Percentiles rank a stretch among this genome's conserved stretches.
These are phyloP conservation scores for Lasiosphaeris hirsuta DNA, from an alignment of 495 filamentous ascomycete species.

Conservation along the genomic window DNA sequence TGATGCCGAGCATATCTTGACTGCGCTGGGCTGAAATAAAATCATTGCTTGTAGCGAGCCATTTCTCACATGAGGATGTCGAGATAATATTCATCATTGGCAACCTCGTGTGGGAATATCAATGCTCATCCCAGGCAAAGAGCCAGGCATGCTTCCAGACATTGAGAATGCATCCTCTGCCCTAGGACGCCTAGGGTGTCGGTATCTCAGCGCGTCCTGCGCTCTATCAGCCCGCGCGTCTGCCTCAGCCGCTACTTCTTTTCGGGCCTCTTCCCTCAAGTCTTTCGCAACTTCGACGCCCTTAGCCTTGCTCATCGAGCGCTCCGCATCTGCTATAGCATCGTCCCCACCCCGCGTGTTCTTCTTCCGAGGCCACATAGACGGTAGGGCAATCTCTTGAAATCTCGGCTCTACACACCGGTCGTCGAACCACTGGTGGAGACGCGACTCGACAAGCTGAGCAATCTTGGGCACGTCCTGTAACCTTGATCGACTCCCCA, in stretches of 20 bases:
- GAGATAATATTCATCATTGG: neutral
- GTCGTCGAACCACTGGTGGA: constrained; percentile 97
- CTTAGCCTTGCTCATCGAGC: constrained; percentile 42
- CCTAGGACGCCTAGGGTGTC: constrained; percentile 32
- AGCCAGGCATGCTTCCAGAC: constrained; percentile 32
- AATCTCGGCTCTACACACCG: constrained; percentile 92
- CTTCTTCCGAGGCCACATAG: constrained; percentile 87
- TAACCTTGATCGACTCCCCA: constrained; percentile 84
- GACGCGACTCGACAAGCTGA: constrained; percentile 82
- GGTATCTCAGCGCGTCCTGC: constrained; percentile 37
- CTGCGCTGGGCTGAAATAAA: neutral
- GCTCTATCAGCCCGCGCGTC: constrained; percentile 33
- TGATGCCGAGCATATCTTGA: neutral
- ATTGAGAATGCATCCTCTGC: constrained; percentile 34
- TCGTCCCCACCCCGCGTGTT: constrained; percentile 68
- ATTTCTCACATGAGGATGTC: no score
- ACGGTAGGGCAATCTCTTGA: constrained; percentile 90
- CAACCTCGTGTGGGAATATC: constrained; percentile 19
- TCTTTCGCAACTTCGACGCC: constrained; percentile 49
- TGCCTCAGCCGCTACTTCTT: constrained; percentile 43
- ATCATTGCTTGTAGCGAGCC: no score
- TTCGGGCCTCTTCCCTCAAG: constrained; percentile 44
- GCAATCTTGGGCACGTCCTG: constrained; percentile 98
- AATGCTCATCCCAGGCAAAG: constrained; percentile 26
- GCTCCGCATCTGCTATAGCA: constrained; percentile 37